Conservation (phyloP, 345 rosid genomes). For the Hibiscus trionum region DNA sequence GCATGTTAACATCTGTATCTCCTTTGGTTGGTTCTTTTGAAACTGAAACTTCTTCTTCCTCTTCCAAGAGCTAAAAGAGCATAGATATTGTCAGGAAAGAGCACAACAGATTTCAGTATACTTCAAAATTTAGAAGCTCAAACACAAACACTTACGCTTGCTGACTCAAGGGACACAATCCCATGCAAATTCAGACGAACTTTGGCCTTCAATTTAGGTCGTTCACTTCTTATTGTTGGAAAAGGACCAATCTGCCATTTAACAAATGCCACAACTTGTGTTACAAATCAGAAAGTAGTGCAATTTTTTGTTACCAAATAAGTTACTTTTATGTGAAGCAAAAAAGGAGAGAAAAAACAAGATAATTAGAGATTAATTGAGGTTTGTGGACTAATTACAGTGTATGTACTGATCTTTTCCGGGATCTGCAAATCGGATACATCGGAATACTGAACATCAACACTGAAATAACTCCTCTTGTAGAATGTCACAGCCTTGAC, state of each 20-base stretch:
- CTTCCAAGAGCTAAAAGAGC: constrained; percentile 69
- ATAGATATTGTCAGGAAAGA: not conserved
- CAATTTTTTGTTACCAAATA: not conserved
- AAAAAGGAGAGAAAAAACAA: not conserved
- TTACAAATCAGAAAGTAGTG: not conserved
- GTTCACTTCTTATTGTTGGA: constrained; percentile 61
- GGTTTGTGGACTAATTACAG: constrained; percentile 28
- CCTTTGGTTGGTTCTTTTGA: constrained; percentile 51
- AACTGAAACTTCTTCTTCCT: constrained; percentile 87
- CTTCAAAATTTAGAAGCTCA: not conserved
- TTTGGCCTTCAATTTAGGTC: constrained; percentile 79
- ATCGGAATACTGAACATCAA: constrained; percentile 73
- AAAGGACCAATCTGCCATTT: constrained; percentile 78
- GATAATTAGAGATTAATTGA: not conserved
- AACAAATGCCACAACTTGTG: constrained; percentile 11
- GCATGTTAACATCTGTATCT: constrained; percentile 58
- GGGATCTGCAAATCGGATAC: constrained; percentile 52
- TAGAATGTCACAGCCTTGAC: constrained; percentile 76
- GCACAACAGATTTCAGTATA: not conserved
- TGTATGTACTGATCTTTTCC: constrained; percentile 71
- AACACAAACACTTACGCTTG: constrained; percentile 45
- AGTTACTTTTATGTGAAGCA: not conserved
- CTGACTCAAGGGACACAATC: constrained; percentile 70
- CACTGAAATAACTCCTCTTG: constrained; percentile 59
- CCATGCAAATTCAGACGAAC: constrained; percentile 83